phyloP scores from a whole-genome alignment of 148 eudicot species.

The Diospyros lotus region DNA sequence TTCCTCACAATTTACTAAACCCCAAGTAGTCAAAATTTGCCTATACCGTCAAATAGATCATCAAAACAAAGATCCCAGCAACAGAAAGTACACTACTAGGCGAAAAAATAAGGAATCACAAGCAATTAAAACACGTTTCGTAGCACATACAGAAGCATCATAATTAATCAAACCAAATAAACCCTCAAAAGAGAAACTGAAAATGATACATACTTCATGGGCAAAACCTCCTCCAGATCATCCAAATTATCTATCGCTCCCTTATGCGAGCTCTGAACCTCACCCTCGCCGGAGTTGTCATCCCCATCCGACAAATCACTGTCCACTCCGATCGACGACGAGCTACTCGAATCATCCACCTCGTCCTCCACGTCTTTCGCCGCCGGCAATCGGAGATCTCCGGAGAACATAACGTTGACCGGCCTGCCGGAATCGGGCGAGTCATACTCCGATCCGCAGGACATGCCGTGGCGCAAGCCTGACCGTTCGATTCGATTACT shows the following conservation, averaged over 20 bases:
- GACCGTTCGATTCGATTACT: too few relatives aligned
- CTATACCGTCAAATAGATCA: too few relatives aligned
- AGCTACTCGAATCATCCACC: too few relatives aligned
- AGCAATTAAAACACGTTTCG: background rate
- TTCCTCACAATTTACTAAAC: background rate
- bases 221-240: constrained; percentile 46
- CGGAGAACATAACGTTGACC: too few relatives aligned
- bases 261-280: constrained; percentile 50
- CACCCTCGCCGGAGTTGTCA: constrained; percentile 33
- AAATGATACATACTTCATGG: constrained; percentile 34
- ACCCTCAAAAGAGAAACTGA: background rate
- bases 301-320: constrained; percentile 16
- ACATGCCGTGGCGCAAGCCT: too few relatives aligned
- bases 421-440: too few relatives aligned
- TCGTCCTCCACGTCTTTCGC: too few relatives aligned
- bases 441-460: too few relatives aligned
- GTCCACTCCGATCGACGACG: too few relatives aligned
- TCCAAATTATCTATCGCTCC: constrained; percentile 43
- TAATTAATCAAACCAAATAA: background rate
- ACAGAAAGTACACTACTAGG: background rate
- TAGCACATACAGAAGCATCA: background rate
- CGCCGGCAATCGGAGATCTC: too few relatives aligned
- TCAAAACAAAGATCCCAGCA: too few relatives aligned
- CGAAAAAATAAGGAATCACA: background rate
- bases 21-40: background rate